Evolutionary conservation across 1,139 yeast species (phyloP).

Genomic region (Nakaseomyces nivariensis): DNA sequence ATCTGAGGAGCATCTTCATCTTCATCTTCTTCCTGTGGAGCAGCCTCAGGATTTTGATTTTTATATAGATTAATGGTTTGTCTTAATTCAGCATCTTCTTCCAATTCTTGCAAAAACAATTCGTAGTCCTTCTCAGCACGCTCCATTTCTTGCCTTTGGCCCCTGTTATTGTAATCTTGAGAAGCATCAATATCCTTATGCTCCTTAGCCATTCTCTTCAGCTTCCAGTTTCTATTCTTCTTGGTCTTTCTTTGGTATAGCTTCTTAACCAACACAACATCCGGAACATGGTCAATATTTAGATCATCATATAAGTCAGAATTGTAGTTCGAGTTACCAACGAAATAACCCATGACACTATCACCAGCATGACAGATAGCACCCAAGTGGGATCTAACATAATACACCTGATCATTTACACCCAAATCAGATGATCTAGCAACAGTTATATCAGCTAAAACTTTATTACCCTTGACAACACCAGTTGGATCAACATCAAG

Average conservation of each 20-base stretch:
- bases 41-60: slow-evolving; percentile 34
- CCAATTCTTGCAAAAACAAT: slow-evolving; percentile 89
- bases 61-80: slow-evolving; percentile 83
- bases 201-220: slow-evolving; percentile 96
- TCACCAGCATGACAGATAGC: slow-evolving; percentile 95
- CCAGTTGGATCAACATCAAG: slow-evolving; percentile 94
- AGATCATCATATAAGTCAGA: slow-evolving; percentile 71
- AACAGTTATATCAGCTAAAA: slow-evolving; percentile 82
- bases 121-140: slow-evolving; percentile 94
- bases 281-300: slow-evolving; percentile 57
- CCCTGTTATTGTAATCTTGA: slow-evolving; percentile 54
- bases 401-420: slow-evolving; percentile 67
- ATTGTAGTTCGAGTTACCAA: slow-evolving; percentile 78
- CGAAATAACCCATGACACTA: slow-evolving; percentile 80
- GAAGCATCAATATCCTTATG: slow-evolving; percentile 78
- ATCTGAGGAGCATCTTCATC: slow-evolving; percentile 72
- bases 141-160: slow-evolving; percentile 80
- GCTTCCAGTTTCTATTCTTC: slow-evolving; percentile 82
- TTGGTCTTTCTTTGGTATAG: slow-evolving; percentile 71
- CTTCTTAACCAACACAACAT: slow-evolving; percentile 86
- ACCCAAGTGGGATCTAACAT: slow-evolving; percentile 84
- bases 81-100: slow-evolving; percentile 93
- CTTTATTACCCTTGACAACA: slow-evolving; percentile 65
- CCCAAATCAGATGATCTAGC: slow-evolving; percentile 84
- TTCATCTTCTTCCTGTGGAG: slow-evolving; percentile 38